A percentile compares a stretch with the other conserved stretches of the same genome.
phyloP scores from a whole-genome alignment of 768 basidiomycete genomes.

The Fistulinella prunicolor region DNA sequence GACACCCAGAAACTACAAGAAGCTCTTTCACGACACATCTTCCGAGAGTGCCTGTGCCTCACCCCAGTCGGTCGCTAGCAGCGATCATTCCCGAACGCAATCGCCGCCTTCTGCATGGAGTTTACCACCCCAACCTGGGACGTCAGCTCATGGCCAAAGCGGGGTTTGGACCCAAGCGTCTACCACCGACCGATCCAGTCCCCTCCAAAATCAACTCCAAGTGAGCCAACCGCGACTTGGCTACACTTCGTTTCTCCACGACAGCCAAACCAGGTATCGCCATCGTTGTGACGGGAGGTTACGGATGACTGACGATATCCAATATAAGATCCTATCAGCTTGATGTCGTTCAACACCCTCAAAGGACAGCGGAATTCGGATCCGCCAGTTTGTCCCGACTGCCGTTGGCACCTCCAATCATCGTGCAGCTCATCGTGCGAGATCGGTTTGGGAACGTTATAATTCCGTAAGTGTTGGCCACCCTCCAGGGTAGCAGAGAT shows the following conservation, averaged over 20 bases:
- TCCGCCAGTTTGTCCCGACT: conserved; percentile 70
- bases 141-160: conserved; percentile 24
- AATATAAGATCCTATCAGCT: conserved; percentile 66
- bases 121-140: conserved; percentile 37
- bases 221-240: conserved; percentile 52
- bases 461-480: conserved; percentile 63
- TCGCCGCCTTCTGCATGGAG: conserved; percentile 44
- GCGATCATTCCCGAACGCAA: conserved; percentile 46
- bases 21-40: conserved; percentile 31
- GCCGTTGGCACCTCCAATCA: conserved; percentile 79
- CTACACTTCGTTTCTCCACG: conserved; percentile 55
- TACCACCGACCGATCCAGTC: conserved; percentile 30
- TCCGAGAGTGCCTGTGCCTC: conserved; percentile 29
- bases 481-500: conserved; percentile 15
- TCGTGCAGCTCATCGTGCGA: conserved; percentile 74
- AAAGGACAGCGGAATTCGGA: conserved; percentile 79
- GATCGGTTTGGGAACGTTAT: conserved; percentile 69
- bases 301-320: conserved; percentile 17
- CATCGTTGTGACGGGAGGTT: conserved; percentile 9
- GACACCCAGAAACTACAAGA: conserved; percentile 30
- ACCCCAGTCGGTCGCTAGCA: conserved; percentile 35
- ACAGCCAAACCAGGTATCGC: conserved; percentile 51
- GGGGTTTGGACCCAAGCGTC: conserved; percentile 28
- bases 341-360: conserved; percentile 83
- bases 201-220: conserved; percentile 35